phyloP scores from a whole-genome alignment of 176 grass and related monocot genomes.

The Paspalum notatum region DNA sequence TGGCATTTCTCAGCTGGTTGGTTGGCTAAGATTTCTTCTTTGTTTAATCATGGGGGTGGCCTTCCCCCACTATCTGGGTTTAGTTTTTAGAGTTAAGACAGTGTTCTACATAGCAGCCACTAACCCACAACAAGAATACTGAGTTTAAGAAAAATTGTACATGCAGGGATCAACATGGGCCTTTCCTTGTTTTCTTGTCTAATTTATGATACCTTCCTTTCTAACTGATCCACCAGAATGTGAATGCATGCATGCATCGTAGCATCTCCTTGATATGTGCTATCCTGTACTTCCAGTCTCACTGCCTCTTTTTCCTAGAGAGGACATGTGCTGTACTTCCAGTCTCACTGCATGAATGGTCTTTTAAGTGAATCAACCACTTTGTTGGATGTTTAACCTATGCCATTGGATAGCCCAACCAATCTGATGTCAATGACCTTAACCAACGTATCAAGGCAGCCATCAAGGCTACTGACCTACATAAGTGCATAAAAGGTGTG shows the following conservation, averaged over 20 bases:
- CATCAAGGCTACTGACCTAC: background rate
- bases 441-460: background rate
- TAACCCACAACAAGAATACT: background rate
- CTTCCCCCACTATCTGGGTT: too few relatives aligned
- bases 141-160: background rate
- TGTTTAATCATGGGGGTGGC: too few relatives aligned
- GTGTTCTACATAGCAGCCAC: background rate
- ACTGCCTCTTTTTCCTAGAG: background rate
- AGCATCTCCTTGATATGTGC: background rate
- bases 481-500: constrained; percentile 11
- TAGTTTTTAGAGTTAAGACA: background rate
- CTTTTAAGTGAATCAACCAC: background rate
- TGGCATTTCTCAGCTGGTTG: too few relatives aligned
- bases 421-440: background rate
- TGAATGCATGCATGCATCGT: background rate
- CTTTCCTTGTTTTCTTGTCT: background rate
- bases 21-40: too few relatives aligned
- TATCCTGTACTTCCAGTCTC: background rate
- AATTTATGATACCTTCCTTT: background rate
- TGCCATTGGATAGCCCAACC: background rate
- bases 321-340: background rate
- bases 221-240: background rate
- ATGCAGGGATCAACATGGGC: background rate
- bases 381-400: background rate
- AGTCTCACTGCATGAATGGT: background rate